These are phyloP conservation scores for Lachnellula arida DNA, from an alignment of 2,329 filamentous ascomycete species.

Conservation along the genomic window DNA sequence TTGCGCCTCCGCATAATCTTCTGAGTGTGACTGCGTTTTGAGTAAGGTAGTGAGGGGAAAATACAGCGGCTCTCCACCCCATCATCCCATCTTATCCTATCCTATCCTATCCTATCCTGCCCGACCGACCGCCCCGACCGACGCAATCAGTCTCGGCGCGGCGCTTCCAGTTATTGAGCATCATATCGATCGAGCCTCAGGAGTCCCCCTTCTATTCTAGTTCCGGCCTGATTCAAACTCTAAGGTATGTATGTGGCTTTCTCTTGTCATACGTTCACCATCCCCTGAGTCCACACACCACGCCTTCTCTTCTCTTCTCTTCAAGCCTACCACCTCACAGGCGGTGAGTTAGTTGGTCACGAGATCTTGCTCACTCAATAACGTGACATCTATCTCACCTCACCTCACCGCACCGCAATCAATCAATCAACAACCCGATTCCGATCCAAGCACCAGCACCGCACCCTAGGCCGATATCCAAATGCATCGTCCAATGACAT, in stretches of 20 bases:
- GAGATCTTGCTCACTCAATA: not conserved
- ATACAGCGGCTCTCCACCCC: slow-evolving; percentile 1
- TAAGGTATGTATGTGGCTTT: not conserved
- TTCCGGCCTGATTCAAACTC: no score
- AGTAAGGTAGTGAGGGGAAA: not conserved
- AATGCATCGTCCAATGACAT: not conserved
- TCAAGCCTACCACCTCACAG: no score
- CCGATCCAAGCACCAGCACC: not conserved
- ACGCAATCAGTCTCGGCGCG: not conserved
- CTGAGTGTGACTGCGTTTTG: no score
- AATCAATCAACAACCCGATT: not conserved
- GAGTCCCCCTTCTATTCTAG: no score
- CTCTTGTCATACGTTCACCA: not conserved
- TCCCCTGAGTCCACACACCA: not conserved
- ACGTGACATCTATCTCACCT: not conserved
- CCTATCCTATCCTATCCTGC: slow-evolving; percentile 1
- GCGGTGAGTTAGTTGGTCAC: no score
- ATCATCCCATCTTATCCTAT: slow-evolving; percentile 7
- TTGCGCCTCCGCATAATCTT: no score
- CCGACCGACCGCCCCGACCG: not conserved
- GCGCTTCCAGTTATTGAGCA: not conserved
- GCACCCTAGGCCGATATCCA: not conserved
- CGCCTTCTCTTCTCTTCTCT: no score
- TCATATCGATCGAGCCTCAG: not conserved
- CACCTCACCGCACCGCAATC: not conserved